Evolutionary conservation across 345 rosid species (phyloP).

Genomic region (Geranium brycei): DNA sequence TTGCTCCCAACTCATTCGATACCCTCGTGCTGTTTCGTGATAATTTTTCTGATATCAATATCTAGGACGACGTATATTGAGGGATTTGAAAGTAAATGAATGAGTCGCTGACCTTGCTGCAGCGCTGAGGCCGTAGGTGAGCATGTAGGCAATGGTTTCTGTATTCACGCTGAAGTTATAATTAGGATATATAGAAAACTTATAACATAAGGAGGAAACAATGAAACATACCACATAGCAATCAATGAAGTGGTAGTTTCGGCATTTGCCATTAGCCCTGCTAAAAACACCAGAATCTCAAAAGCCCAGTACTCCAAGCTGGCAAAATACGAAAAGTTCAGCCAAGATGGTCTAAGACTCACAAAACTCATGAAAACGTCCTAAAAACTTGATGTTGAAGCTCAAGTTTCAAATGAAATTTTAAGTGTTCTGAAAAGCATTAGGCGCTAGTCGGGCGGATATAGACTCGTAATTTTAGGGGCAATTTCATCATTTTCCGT

Average conservation of each 20-base stretch:
- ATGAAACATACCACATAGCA: constrained; percentile 47
- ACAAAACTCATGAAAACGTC: no score
- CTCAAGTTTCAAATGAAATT: no score
- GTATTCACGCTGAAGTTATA: constrained; percentile 37
- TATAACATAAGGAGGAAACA: neutral
- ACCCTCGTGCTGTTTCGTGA: constrained; percentile 51
- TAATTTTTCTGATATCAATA: no score
- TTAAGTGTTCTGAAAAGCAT: no score
- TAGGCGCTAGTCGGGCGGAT: no score
- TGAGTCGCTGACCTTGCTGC: constrained; percentile 50
- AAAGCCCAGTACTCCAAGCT: constrained; percentile 79
- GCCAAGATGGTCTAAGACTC: no score
- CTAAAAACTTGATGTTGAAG: no score
- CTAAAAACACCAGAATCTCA: constrained; percentile 62
- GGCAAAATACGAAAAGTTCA: constrained; percentile 7
- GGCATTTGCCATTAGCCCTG: constrained; percentile 57
- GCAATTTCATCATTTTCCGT: no score
- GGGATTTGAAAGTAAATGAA: neutral
- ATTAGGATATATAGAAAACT: neutral
- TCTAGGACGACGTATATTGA: neutral
- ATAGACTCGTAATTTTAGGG: no score
- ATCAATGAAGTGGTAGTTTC: constrained; percentile 44
- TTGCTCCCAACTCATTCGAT: constrained; percentile 73
- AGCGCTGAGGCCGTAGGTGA: constrained; percentile 62
- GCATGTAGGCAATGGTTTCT: constrained; percentile 49